Percentiles rank a stretch among this genome's conserved stretches.
Evolutionary conservation across 2,329 filamentous ascomycete species (phyloP).

Genomic region (Zymoseptoria crescenta): DNA sequence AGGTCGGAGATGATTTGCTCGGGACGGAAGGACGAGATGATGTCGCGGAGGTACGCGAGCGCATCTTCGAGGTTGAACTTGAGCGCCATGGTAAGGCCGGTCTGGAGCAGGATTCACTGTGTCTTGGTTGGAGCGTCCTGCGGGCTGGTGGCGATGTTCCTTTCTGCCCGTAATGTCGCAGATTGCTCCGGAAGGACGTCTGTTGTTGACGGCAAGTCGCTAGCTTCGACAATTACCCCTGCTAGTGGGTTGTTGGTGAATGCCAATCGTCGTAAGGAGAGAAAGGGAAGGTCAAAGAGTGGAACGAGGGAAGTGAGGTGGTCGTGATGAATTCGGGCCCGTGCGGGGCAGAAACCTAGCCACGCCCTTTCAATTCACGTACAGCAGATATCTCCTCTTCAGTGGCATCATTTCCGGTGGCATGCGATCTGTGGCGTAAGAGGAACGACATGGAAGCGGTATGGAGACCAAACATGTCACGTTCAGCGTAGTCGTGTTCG

Average conservation of each 20-base stretch:
- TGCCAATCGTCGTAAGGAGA: neutral
- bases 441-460: too few relatives aligned
- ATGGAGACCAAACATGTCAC: too few relatives aligned
- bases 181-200: neutral
- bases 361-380: too few relatives aligned
- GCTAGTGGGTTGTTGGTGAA: neutral
- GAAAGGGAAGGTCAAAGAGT: neutral
- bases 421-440: too few relatives aligned
- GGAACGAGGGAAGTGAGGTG: constrained; percentile 2
- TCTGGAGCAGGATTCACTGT: neutral
- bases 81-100: neutral
- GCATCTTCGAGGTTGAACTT: neutral
- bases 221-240: neutral
- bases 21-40: neutral
- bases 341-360: neutral
- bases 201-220: neutral
- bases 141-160: neutral
- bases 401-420: too few relatives aligned
- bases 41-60: neutral
- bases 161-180: neutral
- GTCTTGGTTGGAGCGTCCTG: neutral
- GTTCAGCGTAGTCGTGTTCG: too few relatives aligned
- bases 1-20: neutral
- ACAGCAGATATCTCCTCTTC: too few relatives aligned
- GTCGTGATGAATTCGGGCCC: neutral